Evolutionary conservation across 2,329 filamentous ascomycete species (phyloP), one percentile per base, ranked within the genome.

Genomic region (Cytospora mali): DNA sequence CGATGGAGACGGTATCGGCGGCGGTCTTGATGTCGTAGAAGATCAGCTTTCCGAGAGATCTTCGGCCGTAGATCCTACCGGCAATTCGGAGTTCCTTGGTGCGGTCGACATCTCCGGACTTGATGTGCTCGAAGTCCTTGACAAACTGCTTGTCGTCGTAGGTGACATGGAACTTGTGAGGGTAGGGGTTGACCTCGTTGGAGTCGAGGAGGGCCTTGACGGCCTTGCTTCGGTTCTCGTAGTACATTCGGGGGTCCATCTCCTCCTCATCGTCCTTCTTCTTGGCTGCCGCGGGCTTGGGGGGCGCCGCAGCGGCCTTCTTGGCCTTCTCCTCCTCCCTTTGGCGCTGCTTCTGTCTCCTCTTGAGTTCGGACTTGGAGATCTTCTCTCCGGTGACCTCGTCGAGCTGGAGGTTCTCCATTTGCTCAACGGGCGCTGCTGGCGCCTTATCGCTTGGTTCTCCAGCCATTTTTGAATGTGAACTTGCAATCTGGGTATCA

Each of bases 281-380:
- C 72, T 76, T 76, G 66, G 72, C 81, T 69, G 86, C 84, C 62
- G 80, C 79, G 51, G 79, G 83, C 66, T 83, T 71, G 64, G 70
- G 67, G 80, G 65, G 77, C 65, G 72, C 76, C 71, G 64, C 82
- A 58, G 91, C 90, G 29, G 88, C 90, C 83, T 92, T 94, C 80
- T 92, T 88, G 70, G 88, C 88, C 89, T 96, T 97, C 80, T 93
- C 91, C 69, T 90, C 90, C 66, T 96, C 93, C 77, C 86, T 88
- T 77, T 94, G 87, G 69, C 94, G 89, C 74, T 89, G 84, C 91
- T 99, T 99, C 81, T 93, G 87, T 72, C 94, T 88, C 82, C 92
- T 94, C 92, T 99, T 99, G 76, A 98, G 82, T 80, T 93, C 89
- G 18, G 88, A 86, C 87, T 93, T 93, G 80, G 90, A 93, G 65